Conservation (phyloP, 306 rosid species). For the Fragaria ananassa region DNA sequence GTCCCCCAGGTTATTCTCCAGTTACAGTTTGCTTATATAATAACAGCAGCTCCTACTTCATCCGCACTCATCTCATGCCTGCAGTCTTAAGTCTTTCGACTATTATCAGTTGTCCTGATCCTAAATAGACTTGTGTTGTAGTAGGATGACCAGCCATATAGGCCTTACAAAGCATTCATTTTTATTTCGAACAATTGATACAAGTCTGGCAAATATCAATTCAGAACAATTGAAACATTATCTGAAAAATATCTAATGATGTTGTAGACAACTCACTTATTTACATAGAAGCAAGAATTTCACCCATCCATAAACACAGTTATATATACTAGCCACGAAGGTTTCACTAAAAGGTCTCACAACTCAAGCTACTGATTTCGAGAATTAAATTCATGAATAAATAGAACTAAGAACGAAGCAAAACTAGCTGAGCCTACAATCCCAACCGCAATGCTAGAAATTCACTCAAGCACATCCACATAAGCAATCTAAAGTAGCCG, state of each 20-base stretch:
- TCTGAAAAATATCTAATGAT: not conserved
- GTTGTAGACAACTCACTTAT: not conserved
- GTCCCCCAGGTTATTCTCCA: not conserved
- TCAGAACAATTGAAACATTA: not conserved
- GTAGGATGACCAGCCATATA: not conserved
- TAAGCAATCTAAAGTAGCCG: too few species aligned
- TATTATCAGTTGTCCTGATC: not conserved
- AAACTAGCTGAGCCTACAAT: too few species aligned
- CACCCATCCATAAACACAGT: too few species aligned
- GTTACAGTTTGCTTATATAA: not conserved
- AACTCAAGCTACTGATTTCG: not conserved
- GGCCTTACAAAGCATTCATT: not conserved
- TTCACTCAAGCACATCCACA: too few species aligned
- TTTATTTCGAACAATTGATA: not conserved
- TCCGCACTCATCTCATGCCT: not conserved
- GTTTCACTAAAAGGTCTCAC: not conserved
- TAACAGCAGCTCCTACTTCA: not conserved
- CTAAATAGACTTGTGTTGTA: not conserved
- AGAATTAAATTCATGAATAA: too few species aligned
- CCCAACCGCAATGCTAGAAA: too few species aligned
- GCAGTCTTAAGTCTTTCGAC: not conserved
- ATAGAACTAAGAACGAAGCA: too few species aligned
- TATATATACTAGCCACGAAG: too few species aligned
- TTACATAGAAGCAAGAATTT: not conserved
- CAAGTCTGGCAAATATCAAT: not conserved